Conservation (phyloP, 1,284 basidiomycete species). For the Sutorius eximius region DNA sequence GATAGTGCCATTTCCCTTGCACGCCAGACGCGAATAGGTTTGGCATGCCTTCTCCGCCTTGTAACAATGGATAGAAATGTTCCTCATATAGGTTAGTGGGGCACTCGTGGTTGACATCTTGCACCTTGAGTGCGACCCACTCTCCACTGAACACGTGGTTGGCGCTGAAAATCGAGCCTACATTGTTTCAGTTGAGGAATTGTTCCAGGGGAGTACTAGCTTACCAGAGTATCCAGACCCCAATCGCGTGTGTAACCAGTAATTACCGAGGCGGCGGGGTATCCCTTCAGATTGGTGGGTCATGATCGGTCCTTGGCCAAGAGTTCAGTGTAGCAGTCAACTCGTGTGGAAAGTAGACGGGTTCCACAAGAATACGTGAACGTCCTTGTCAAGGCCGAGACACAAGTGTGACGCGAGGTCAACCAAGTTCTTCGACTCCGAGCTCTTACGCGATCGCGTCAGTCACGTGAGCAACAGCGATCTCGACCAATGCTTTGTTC, state of each 20-base stretch:
- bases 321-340: neutral
- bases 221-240: constrained; percentile 58
- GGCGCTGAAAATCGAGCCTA: constrained; percentile 67
- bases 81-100: constrained; percentile 74
- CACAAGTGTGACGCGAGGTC: constrained; percentile 6
- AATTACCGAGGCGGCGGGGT: constrained; percentile 47
- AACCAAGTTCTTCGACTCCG: constrained; percentile 3
- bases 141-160: constrained; percentile 53
- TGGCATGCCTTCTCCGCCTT: constrained; percentile 73
- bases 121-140: constrained; percentile 70
- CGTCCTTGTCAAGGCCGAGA: neutral
- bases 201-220: neutral
- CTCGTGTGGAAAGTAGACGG: neutral
- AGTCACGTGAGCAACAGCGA: constrained; percentile 34
- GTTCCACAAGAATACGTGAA: neutral
- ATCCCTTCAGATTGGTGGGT: constrained; percentile 26
- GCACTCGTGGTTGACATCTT: constrained; percentile 64
- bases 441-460: constrained; percentile 21
- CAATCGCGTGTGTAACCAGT: constrained; percentile 44
- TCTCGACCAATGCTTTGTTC: too few species aligned
- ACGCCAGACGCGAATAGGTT: constrained; percentile 61
- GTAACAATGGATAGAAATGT: constrained; percentile 64
- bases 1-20: constrained; percentile 64
- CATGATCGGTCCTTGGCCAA: constrained; percentile 17
- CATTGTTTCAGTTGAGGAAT: constrained; percentile 1